These are phyloP conservation scores for Blakeslea trispora DNA, from an alignment of 371 early-diverging fungal species.

Conservation along the genomic window DNA sequence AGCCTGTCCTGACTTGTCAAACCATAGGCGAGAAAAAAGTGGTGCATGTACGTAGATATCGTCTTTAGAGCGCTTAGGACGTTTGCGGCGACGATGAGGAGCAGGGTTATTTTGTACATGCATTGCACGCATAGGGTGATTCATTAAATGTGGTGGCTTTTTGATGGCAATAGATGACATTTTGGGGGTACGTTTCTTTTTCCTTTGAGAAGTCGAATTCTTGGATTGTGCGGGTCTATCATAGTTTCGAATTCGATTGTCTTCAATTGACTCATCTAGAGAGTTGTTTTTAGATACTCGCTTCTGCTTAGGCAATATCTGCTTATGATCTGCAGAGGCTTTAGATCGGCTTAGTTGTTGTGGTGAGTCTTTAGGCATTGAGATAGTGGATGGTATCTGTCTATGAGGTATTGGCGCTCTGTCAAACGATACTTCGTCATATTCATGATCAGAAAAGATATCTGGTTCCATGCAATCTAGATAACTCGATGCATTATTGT, in stretches of 20 bases:
- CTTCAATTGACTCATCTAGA: constrained; percentile 9
- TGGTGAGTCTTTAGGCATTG: too few species aligned
- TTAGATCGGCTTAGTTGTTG: too few species aligned
- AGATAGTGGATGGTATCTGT: too few species aligned
- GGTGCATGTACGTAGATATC: constrained; percentile 17
- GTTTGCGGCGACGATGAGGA: neutral
- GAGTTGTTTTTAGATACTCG: neutral
- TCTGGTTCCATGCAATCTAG: neutral
- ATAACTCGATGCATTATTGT: neutral
- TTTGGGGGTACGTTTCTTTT: neutral
- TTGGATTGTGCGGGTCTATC: neutral
- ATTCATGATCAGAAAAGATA: neutral
- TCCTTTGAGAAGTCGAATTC: neutral
- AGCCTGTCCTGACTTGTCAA: neutral
- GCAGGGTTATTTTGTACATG: neutral
- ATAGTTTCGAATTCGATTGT: constrained; percentile 6
- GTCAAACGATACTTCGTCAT: too few species aligned
- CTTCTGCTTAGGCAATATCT: neutral
- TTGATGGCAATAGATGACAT: constrained; percentile 3
- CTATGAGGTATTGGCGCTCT: too few species aligned
- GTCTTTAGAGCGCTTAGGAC: constrained; percentile 9
- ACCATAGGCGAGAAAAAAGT: neutral
- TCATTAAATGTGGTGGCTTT: neutral
- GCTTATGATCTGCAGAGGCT: too few species aligned
- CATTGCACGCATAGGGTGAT: neutral